Evolutionary conservation across 2,329 filamentous ascomycete species (phyloP), one percentile per base, ranked within the genome.

Genomic region (Xenoacremonium recifei): DNA sequence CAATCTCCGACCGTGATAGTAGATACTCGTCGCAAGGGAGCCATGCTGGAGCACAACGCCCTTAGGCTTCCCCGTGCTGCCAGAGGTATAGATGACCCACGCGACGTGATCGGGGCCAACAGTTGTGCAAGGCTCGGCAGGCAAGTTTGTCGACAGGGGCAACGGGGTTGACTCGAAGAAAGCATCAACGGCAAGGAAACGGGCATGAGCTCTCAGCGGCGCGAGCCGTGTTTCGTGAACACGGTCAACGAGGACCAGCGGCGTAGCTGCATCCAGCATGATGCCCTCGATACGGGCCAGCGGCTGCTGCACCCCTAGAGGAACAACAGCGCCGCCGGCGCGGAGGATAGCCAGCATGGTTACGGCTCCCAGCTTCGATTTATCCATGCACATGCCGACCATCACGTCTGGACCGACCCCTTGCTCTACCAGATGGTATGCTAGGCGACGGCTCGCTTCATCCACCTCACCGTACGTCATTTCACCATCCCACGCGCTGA

Each of bases 401-500:
- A 62, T 40, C 0, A 21, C 46, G 29, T 58, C 63, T 0, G 52
- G 50, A 5, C 37, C 21, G 10, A 66, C 41, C 0, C 60, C 57
- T 2, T 65, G 54, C 6, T 54, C 54, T 2, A 67, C 67, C 7
- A 75, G 57, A 4, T 59, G 47, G 16, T 62, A 64, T 0, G 72
- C 71, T 6, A 53, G 25, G 2, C 17, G 62, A 20, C 32, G 32
- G 32, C 16, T 19, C 52, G 1, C 47, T 42, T 18, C 5, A 30
- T 71, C 65, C 4, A 71, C 53, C 18, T 72, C 61, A 37, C 53
- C 42, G 41, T 71, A 72, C 6, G 68, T 69, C 40, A 70, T 63
- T 35, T 55, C 45, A 15, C 69, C 70, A 42, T 73, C 70, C 68
- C 69, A 73, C 1, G 70, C 69, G 35, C 66, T 52, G 21, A 73